Base-by-base conservation (phyloP, 2,329 filamentous ascomycete genomes). In the Trichoderma guizhouense region DNA sequence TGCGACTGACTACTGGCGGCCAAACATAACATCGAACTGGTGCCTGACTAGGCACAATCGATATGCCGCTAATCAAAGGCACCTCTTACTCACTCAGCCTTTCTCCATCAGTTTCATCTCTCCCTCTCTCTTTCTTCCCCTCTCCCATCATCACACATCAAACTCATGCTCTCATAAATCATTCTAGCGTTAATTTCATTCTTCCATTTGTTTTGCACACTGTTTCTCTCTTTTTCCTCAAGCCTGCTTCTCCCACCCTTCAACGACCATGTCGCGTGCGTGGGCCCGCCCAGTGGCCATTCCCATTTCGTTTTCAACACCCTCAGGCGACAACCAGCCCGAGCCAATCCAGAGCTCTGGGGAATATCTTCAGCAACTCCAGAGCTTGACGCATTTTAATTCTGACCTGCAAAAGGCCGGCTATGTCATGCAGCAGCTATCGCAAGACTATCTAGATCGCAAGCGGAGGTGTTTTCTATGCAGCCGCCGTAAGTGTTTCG, bases 391-490 rank as follows among this genome's bases (percentile, higher is more conserved):
- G 2, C 76, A 78, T 67, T 51, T 73, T 12, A 21, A 43, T 12
- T 34, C 73, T 28, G 70, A 76, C 12, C 68, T 80, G 6, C 63
- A 73, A 30, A 76, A 74, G 51, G 74, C 72, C 9, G 79, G 79
- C 39, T 81, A 79, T 57, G 69, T 79, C 21, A 39, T 80, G 11
- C 47, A 62, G 2, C 77, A 78, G 62, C 74, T 80, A 7, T 74
- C 76, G 3, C 24, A 43, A 21, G 61, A 70, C 1, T 79, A 81
- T 14, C 65, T 81, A 3, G 74, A 79, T 7, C 76, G 74, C n/a
- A 81, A 81, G 74, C 76, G 74, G 58, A 77, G 79, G 24, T 81
- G 80, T 72, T 69, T 61, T 24, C 73, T 71, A 26, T 81, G 80
- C 69, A 66, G 64, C 47, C 76, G 77, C 60, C 72, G 78, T 79